These are phyloP conservation scores for Thelephora ganbajun DNA, from an alignment of 768 basidiomycete genomes.

Conservation along the genomic window DNA sequence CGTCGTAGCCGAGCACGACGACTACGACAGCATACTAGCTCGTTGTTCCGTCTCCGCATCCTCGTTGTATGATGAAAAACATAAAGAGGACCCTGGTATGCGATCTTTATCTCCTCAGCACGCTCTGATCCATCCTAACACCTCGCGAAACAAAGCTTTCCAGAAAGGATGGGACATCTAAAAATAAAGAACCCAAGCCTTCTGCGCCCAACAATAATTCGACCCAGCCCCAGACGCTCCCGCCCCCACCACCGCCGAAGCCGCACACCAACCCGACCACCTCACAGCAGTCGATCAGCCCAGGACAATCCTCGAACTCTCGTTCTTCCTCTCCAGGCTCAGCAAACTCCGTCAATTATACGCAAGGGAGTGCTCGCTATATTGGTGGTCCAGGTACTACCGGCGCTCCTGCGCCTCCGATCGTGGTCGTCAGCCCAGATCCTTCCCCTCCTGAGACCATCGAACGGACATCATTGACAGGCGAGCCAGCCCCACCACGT, in stretches of 20 bases:
- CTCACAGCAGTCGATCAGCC: slow-evolving; percentile 23
- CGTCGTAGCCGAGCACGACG: not conserved
- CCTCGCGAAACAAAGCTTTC: slow-evolving; percentile 57
- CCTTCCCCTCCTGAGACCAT: slow-evolving; percentile 29
- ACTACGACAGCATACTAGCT: not conserved
- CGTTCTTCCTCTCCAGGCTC: slow-evolving; percentile 30
- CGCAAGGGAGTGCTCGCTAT: slow-evolving; percentile 40
- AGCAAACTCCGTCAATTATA: slow-evolving; percentile 14
- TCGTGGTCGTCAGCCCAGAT: slow-evolving; percentile 78
- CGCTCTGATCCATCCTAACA: slow-evolving; percentile 18
- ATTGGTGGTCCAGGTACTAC: slow-evolving; percentile 18
- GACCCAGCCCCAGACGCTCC: slow-evolving; percentile 48
- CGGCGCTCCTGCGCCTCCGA: slow-evolving; percentile 52
- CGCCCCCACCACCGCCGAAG: slow-evolving; percentile 35
- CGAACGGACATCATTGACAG: slow-evolving; percentile 29
- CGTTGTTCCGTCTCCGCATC: not conserved
- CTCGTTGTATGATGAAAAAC: slow-evolving; percentile 47
- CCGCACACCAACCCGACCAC: slow-evolving; percentile 25
- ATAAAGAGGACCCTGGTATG: slow-evolving; percentile 72
- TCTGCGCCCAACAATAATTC: slow-evolving; percentile 23
- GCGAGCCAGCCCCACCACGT: slow-evolving; percentile 51
- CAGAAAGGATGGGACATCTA: slow-evolving; percentile 39
- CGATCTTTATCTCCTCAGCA: slow-evolving; percentile 12
- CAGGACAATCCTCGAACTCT: slow-evolving; percentile 21
- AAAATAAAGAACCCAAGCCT: slow-evolving; percentile 51